phyloP scores from a whole-genome alignment of 768 basidiomycete species.

The Kwoniella dendrophila region DNA sequence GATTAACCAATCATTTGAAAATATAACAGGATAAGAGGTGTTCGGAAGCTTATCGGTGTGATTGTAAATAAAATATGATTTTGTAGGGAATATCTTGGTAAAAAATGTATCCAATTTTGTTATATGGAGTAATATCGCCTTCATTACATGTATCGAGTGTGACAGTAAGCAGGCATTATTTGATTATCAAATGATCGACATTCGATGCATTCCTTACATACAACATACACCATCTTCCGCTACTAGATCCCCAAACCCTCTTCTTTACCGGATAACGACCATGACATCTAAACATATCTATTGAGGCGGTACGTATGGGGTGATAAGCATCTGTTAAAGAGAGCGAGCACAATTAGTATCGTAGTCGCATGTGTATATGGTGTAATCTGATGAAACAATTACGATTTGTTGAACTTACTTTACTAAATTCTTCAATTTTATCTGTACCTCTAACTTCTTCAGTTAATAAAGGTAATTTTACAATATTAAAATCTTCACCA shows the following conservation, averaged over 20 bases:
- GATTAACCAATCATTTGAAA: too few species aligned
- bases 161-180: too few species aligned
- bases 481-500: constrained; percentile 97
- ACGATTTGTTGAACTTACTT: constrained; percentile 50
- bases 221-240: not conserved
- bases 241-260: not conserved
- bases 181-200: too few species aligned
- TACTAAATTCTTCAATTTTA: constrained; percentile 88
- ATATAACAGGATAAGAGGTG: too few species aligned
- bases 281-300: constrained; percentile 18
- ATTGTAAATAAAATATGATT: too few species aligned
- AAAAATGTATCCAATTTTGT: too few species aligned
- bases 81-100: too few species aligned
- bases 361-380: too few species aligned
- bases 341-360: not conserved
- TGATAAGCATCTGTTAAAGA: constrained; percentile 68
- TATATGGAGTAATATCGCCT: too few species aligned
- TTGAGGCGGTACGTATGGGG: constrained; percentile 67
- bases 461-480: constrained; percentile 87
- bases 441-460: constrained; percentile 96
- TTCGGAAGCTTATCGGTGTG: too few species aligned
- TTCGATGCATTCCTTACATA: too few species aligned
- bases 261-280: not conserved
- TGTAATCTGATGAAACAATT: not conserved
- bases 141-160: too few species aligned